Evolutionary conservation across 2,329 filamentous ascomycete genomes (phyloP).

Genomic region (Neofusicoccum kwambonambiense): DNA sequence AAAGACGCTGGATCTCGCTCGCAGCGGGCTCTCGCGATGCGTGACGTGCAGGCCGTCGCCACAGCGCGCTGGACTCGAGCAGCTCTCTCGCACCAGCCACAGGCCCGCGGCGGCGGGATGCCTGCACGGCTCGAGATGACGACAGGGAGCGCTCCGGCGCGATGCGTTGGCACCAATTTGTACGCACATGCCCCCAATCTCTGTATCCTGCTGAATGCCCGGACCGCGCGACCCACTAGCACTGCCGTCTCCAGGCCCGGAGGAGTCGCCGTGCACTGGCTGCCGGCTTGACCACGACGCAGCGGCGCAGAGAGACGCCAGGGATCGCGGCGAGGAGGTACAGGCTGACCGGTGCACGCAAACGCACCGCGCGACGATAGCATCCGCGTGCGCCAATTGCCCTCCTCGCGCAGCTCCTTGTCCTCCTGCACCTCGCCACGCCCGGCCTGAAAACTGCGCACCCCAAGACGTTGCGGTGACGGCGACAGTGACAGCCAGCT

Average conservation of each 20-base stretch:
- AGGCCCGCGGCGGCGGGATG: conserved; percentile 7
- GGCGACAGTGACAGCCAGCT: background rate
- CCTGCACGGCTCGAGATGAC: conserved; percentile 14
- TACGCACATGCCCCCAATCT: conserved; percentile 14
- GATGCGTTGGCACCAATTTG: conserved; percentile 16
- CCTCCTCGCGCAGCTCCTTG: background rate
- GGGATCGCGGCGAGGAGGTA: conserved; percentile 14
- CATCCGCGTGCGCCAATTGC: background rate
- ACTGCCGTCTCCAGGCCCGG: conserved; percentile 14
- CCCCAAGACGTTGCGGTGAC: conserved; percentile 6
- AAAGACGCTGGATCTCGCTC: background rate
- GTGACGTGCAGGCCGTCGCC: background rate
- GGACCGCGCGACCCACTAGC: conserved; percentile 12
- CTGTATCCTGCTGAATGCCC: conserved; percentile 10
- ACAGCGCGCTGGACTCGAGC: too few relatives aligned
- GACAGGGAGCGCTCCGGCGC: conserved; percentile 12
- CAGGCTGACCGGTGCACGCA: conserved; percentile 11
- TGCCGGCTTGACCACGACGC: conserved; percentile 10
- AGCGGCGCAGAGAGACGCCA: conserved; percentile 4
- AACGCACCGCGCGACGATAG: conserved; percentile 10
- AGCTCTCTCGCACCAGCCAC: background rate
- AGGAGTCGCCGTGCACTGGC: conserved; percentile 15
- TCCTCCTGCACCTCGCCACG: conserved; percentile 12
- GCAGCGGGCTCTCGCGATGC: background rate
- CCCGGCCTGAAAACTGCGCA: background rate